phyloP scores from a whole-genome alignment of 1,284 basidiomycete species.

The Earliella scabrosa region DNA sequence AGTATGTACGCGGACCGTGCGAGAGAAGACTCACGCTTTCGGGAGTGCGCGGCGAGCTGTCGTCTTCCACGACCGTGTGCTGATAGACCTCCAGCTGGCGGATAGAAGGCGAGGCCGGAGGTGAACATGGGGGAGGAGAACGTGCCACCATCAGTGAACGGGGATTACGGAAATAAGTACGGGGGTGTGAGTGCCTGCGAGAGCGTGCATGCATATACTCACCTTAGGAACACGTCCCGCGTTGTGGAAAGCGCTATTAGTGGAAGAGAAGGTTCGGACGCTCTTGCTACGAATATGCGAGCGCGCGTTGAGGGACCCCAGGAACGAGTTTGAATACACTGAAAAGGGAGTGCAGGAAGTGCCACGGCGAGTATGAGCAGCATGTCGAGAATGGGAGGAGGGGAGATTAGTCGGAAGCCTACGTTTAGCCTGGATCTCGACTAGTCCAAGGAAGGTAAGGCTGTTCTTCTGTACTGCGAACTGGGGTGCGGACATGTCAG shows the following conservation, averaged over 20 bases:
- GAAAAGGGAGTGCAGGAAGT: not conserved
- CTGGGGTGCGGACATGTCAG: not conserved
- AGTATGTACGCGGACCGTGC: not conserved
- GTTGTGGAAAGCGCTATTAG: not conserved
- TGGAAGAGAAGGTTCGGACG: conserved; percentile 11
- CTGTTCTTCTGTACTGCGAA: conserved; percentile 23
- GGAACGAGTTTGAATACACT: conserved; percentile 25
- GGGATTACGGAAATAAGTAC: not conserved
- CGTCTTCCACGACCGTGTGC: conserved; percentile 11
- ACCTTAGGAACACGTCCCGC: conserved; percentile 15
- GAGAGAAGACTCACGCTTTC: conserved; percentile 1
- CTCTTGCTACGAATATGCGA: conserved; percentile 21
- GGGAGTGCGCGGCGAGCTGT: conserved; percentile 1
- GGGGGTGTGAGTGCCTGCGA: not conserved
- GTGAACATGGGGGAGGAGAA: not conserved
- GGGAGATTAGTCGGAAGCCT: too few relatives aligned
- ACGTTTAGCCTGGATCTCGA: conserved; percentile 25
- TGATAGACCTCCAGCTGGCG: conserved; percentile 12
- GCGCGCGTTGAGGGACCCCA: conserved; percentile 25
- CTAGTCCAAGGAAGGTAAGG: conserved; percentile 22
- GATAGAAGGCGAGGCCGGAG: too few relatives aligned
- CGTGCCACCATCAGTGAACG: not conserved
- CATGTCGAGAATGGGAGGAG: too few relatives aligned
- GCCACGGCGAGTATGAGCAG: too few relatives aligned
- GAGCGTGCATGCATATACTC: not conserved